Evolutionary conservation across 2,329 filamentous ascomycete species (phyloP).

Genomic region (Dichotomopilus funicola): DNA sequence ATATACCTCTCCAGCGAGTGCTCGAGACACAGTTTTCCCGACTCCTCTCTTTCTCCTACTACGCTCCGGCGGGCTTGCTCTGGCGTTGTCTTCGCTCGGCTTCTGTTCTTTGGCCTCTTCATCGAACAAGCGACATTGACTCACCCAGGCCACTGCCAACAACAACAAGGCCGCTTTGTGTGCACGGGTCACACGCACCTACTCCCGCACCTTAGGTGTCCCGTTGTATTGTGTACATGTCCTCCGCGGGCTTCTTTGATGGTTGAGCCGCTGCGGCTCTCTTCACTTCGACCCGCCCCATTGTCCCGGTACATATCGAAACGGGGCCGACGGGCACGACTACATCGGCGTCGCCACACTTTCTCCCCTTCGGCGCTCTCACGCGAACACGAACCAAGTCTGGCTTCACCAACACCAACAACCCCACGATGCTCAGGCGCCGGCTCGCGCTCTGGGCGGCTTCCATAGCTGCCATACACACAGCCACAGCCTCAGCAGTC

Average conservation of each 20-base stretch:
- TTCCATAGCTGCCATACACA: conserved; percentile 32
- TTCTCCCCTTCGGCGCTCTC: no score
- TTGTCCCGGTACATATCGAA: conserved; percentile 2
- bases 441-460: conserved; percentile 30
- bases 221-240: no score
- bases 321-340: no score
- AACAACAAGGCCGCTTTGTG: conserved; percentile 13
- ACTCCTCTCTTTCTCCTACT: conserved; percentile 6
- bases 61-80: background rate
- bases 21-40: background rate
- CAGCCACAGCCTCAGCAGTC: conserved; percentile 34
- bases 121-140: conserved; percentile 2
- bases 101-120: conserved; percentile 5
- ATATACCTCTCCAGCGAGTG: conserved; percentile 16
- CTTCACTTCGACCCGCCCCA: conserved; percentile 3
- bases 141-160: background rate
- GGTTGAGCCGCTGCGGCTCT: no score
- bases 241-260: no score
- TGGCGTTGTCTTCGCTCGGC: conserved; percentile 1
- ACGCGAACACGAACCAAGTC: no score
- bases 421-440: conserved; percentile 25
- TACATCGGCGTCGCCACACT: no score
- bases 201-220: no score
- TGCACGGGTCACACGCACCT: background rate
- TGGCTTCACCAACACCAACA: no score